Evolutionary conservation across 2,329 filamentous ascomycete species (phyloP).

Genomic region (Tolypocladium tropicale): DNA sequence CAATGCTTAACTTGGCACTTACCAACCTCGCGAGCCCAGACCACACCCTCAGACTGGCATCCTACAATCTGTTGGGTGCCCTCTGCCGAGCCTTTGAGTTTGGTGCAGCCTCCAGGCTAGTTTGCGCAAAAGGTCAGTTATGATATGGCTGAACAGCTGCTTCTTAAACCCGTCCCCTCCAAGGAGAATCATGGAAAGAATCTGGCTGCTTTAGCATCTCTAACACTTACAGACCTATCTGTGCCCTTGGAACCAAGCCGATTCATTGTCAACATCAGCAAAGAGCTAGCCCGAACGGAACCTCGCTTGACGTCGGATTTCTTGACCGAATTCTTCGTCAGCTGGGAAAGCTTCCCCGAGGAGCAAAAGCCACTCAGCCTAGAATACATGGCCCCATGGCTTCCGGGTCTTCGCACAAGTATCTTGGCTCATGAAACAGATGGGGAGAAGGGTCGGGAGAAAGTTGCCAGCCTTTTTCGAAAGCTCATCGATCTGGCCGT

Average conservation of each 20-base stretch:
- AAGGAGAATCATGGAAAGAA: neutral
- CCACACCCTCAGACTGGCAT: slow-evolving; percentile 48
- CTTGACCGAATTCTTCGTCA: slow-evolving; percentile 62
- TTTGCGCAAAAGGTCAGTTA: slow-evolving; percentile 48
- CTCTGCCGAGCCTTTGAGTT: slow-evolving; percentile 61
- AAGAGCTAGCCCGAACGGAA: slow-evolving; percentile 50
- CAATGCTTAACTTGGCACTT: slow-evolving; percentile 55
- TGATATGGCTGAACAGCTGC: no score
- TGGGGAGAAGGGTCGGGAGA: slow-evolving; percentile 56
- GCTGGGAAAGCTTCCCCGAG: slow-evolving; percentile 59
- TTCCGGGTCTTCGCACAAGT: slow-evolving; percentile 49
- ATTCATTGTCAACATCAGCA: slow-evolving; percentile 57
- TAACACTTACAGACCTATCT: slow-evolving; percentile 38
- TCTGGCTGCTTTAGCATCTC: neutral
- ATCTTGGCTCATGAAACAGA: slow-evolving; percentile 50
- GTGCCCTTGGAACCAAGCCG: slow-evolving; percentile 53
- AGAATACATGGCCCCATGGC: slow-evolving; percentile 62
- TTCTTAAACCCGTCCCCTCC: neutral
- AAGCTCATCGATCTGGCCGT: slow-evolving; percentile 58
- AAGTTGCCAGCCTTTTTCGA: slow-evolving; percentile 51
- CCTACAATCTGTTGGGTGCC: slow-evolving; percentile 58
- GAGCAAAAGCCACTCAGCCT: slow-evolving; percentile 57
- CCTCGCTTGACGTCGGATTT: slow-evolving; percentile 60
- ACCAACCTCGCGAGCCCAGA: slow-evolving; percentile 56
- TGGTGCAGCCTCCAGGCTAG: slow-evolving; percentile 47